Base-by-base conservation (phyloP, 2,329 filamentous ascomycete species). In the Coniochaeta sp. region DNA sequence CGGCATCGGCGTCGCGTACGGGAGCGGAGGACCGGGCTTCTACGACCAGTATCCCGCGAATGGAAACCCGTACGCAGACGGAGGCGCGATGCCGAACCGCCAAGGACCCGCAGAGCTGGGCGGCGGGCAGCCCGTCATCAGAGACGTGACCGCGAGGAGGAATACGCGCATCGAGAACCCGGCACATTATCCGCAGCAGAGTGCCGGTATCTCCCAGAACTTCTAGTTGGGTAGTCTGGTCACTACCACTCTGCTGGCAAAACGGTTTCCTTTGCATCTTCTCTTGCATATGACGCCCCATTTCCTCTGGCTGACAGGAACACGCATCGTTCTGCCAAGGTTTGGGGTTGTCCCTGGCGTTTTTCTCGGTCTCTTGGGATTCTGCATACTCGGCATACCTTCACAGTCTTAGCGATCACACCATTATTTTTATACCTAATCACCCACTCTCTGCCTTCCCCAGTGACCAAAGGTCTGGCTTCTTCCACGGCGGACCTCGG, bases 141-240 rank as follows among this genome's bases (percentile, higher is more conserved):
- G 93, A 60, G 95, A 99, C 73, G 95, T 98, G 65, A 89, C 89
- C 64, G 95, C 95, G 31, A 82, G 95, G 67, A 86, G 95, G 65
- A 97, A 97, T 77, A 97, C 95, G 14, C 86, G 93, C 63, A 98
- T 99, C 69, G 93, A 98, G 77, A 96, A 89, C 71, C 89, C 91
- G 2, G 85, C 90, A 52, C 90, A 95, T 64, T 96, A 90, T 69
- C 93, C 93, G 12, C 91, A 96, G 71, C 92, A 96, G 78, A 96
- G 90, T 68, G 91, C 91, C 43, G 95, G 95, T 62, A 97, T 99
- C 69, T 90, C 95, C 34, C 95, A 98, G 76, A 99, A 99, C 75
- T 99, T 99, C 69, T 98, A 8, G 33, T 36, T 9, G 7, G n/a
- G 50, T 33, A 47, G 22, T 47, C 22, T 19, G 38, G n/a, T n/a